Evolutionary conservation across 495 filamentous ascomycete genomes (phyloP).

Genomic region (Lasiosphaeria ovina): DNA sequence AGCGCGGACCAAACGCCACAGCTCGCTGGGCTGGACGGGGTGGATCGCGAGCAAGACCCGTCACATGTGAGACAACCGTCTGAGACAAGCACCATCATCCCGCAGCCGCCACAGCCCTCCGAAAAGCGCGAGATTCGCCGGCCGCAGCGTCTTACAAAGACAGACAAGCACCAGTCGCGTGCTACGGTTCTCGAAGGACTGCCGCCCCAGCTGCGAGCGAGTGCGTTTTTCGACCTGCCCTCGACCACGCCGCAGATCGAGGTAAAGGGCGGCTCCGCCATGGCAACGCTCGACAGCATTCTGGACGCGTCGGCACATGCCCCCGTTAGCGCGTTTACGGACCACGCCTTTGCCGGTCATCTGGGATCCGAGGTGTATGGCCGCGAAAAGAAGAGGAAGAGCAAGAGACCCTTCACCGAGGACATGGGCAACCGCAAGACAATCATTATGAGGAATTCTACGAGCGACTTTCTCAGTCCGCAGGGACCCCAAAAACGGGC

Average conservation of each 20-base stretch:
- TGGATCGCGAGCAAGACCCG: slow-evolving; percentile 2
- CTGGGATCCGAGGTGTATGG: slow-evolving; percentile 66
- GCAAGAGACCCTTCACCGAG: slow-evolving; percentile 15
- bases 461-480: slow-evolving; percentile 7
- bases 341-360: slow-evolving; percentile 81
- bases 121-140: slow-evolving; percentile 25
- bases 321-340: slow-evolving; percentile 91
- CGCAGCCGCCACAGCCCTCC: slow-evolving; percentile 26
- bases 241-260: slow-evolving; percentile 54
- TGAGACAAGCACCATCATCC: slow-evolving; percentile 31
- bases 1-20: slow-evolving; percentile 12
- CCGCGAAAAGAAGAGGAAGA: slow-evolving; percentile 42
- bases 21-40: slow-evolving; percentile 17
- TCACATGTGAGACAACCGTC: slow-evolving; percentile 27
- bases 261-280: slow-evolving; percentile 76
- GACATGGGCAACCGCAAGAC: slow-evolving; percentile 12
- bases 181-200: slow-evolving; percentile 49
- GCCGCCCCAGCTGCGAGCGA: slow-evolving; percentile 88
- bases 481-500: slow-evolving; percentile 34
- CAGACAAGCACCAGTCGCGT: slow-evolving; percentile 39
- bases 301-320: slow-evolving; percentile 90
- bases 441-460: slow-evolving; percentile 16
- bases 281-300: slow-evolving; percentile 86
- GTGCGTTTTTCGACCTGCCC: slow-evolving; percentile 81
- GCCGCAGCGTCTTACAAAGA: slow-evolving; percentile 27